Evolutionary conservation across 2,329 filamentous ascomycete genomes (phyloP).

Genomic region (Ophiostoma sp.): DNA sequence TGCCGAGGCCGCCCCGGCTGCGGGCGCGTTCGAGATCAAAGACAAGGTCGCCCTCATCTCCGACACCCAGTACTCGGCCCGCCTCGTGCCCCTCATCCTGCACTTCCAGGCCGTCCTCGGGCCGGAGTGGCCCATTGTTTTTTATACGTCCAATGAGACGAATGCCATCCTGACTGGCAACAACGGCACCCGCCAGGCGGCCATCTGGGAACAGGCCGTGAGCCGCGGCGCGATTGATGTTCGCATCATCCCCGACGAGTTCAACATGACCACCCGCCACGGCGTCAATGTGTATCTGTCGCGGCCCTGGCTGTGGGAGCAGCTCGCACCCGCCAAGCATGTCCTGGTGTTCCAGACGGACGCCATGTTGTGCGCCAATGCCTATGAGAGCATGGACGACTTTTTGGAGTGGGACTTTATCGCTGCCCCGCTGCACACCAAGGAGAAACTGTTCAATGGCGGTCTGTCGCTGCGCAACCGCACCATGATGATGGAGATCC

Average conservation of each 20-base stretch:
- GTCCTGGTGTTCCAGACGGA: slow-evolving; percentile 44
- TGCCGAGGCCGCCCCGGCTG: background rate
- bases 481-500: slow-evolving; percentile 44
- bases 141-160: slow-evolving; percentile 41
- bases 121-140: slow-evolving; percentile 46
- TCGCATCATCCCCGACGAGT: slow-evolving; percentile 40
- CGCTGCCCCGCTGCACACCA: slow-evolving; percentile 36
- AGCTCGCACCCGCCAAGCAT: slow-evolving; percentile 38
- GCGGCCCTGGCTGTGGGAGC: slow-evolving; percentile 41
- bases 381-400: slow-evolving; percentile 37
- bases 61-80: slow-evolving; percentile 49
- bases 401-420: slow-evolving; percentile 42
- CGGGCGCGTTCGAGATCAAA: slow-evolving; percentile 14
- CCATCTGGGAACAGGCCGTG: slow-evolving; percentile 42
- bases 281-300: slow-evolving; percentile 42
- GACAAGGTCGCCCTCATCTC: slow-evolving; percentile 34
- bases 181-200: slow-evolving; percentile 31
- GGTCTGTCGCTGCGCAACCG: slow-evolving; percentile 42
- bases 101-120: slow-evolving; percentile 42
- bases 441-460: slow-evolving; percentile 38
- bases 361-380: slow-evolving; percentile 40
- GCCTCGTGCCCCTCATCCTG: slow-evolving; percentile 36
- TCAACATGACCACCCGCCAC: slow-evolving; percentile 38
- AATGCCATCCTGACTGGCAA: slow-evolving; percentile 6
- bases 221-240: slow-evolving; percentile 40